Base-by-base conservation (phyloP, 2,329 filamentous ascomycete species). In the Hawksworthiomyces lignivorus region DNA sequence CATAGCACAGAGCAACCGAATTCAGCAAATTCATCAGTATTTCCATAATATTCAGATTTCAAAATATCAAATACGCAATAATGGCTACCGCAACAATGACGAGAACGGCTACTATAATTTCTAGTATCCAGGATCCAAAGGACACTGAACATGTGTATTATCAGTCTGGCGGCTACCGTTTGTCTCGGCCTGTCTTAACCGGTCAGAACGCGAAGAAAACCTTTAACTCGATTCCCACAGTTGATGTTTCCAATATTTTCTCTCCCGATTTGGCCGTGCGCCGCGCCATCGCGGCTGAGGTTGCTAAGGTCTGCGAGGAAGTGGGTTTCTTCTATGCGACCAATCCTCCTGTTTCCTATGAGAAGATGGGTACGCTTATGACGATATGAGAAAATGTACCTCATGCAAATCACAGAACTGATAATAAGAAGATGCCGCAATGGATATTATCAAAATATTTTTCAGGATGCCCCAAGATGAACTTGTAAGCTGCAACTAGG, bases 161-260 rank as follows among this genome's bases (percentile, higher is more conserved):
- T n/a, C 39, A 36, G 32, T 30, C 31, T 14, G 39, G 39, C 7
- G 39, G 39, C 24, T 41, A 36, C 11, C 39, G 31, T 15, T 19
- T 36, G 17, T 29, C 24, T 5, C 31, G 39, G 12, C 39, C 39
- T 8, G 32, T 48, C 27, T 21, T 48, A n/a, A 44, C 20, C 8
- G 46, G 46, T 8, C 18, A 26, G 11, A 24, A 46, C 20, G 39
- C 39, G n/a, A 48, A 48, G 29, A n/a, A 24, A 8, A 47, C 41
- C 7, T 47, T 47, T 31, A 32, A 39, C 7, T 20, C 26, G n/a
- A 43, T 48, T 26, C 43, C 43, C 4, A 36, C 41, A 4, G 33
- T 47, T 12, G 45, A 43, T 22, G 26, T 44, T 8, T n/a, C 21
- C 41, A 34, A 41, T 24, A 37, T 33, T n/a, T 44, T 40, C 32